Conservation (phyloP, 2,329 filamentous ascomycete species). For the Colletotrichum liaoningense region DNA sequence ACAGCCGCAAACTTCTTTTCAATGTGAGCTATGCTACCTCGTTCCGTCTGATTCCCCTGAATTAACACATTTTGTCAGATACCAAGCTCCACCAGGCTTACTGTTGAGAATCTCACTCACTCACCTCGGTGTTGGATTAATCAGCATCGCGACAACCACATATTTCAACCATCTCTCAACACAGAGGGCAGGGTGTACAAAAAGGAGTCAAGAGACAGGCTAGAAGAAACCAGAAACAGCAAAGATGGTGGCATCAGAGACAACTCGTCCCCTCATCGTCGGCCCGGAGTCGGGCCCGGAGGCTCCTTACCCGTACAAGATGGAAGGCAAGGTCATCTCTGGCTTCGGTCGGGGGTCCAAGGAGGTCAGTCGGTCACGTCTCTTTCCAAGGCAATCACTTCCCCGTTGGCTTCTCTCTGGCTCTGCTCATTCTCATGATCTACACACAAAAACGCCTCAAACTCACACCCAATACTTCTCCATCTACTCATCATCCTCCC, state of each 20-base stretch:
- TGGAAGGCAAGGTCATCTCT: constrained; percentile 89
- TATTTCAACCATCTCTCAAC: neutral
- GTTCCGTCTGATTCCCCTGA: neutral
- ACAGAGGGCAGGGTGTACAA: neutral
- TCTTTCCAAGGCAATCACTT: neutral
- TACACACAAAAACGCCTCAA: neutral
- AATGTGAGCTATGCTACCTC: neutral
- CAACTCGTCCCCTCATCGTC: constrained; percentile 74
- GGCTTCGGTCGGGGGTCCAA: constrained; percentile 95
- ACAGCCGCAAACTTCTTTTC: too few relatives aligned
- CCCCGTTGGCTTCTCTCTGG: neutral
- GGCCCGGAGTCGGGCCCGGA: constrained; percentile 80
- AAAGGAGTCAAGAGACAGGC: neutral
- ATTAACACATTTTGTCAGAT: neutral
- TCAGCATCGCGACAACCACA: constrained; percentile 2
- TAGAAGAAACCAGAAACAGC: neutral
- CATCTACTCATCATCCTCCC: neutral
- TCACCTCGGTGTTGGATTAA: neutral
- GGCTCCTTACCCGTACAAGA: constrained; percentile 82
- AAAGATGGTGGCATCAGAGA: constrained; percentile 16
- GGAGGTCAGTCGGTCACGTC: constrained; percentile 69
- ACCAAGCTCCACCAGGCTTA: neutral
- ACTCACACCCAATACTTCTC: neutral
- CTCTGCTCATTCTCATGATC: neutral
- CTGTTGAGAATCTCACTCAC: neutral